Evolutionary conservation across 331 rosid genomes (phyloP).

Genomic region (Ulmus americana): DNA sequence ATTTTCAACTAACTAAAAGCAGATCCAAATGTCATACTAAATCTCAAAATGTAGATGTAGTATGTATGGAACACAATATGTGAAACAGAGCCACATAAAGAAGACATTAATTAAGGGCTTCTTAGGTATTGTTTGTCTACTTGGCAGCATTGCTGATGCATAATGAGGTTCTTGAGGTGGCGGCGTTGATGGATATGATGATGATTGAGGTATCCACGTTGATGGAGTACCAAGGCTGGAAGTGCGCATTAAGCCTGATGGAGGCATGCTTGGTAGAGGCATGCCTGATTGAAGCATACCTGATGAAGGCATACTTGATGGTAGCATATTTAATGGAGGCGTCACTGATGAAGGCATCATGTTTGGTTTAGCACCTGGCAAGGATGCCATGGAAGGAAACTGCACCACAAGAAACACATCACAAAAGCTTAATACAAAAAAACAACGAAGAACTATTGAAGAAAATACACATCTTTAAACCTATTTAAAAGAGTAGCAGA

Average conservation of each 20-base stretch:
- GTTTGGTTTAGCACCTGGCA: constrained; percentile 64
- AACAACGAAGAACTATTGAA: constrained; percentile 13
- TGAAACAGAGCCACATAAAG: no score
- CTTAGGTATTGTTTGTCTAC: no score
- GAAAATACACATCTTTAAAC: neutral
- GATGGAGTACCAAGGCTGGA: constrained; percentile 45
- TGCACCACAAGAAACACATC: constrained; percentile 34
- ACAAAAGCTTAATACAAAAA: constrained; percentile 21
- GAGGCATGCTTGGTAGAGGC: constrained; percentile 39
- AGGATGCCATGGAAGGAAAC: constrained; percentile 78
- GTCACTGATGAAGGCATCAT: constrained; percentile 35
- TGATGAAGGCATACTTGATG: constrained; percentile 35
- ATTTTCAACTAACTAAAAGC: no score
- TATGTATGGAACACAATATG: no score
- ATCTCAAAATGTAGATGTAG: no score
- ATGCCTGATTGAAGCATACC: constrained; percentile 34
- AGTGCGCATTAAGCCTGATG: constrained; percentile 37
- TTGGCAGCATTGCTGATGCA: constrained; percentile 50
- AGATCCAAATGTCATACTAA: no score
- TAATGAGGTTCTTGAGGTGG: constrained; percentile 50
- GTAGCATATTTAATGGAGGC: constrained; percentile 37
- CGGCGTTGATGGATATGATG: constrained; percentile 37
- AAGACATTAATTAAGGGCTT: no score
- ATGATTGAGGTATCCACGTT: constrained; percentile 54
- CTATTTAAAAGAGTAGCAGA: no score